phyloP scores from a whole-genome alignment of 257 asterid genomes.

The Forsythia viridissima region DNA sequence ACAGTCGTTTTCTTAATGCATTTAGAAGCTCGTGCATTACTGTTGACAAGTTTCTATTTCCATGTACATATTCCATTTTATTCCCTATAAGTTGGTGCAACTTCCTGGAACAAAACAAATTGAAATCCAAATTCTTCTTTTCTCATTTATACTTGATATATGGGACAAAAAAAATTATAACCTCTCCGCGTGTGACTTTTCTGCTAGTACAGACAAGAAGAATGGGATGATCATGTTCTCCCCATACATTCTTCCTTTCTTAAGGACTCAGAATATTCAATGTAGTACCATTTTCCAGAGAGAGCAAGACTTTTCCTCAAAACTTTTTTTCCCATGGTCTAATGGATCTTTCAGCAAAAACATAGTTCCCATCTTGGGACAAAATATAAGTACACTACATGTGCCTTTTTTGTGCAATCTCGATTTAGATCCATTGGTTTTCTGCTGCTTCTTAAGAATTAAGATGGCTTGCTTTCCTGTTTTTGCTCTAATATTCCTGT shows the following conservation, averaged over 20 bases:
- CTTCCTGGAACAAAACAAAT: not conserved
- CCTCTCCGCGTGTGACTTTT: not conserved
- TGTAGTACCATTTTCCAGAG: not conserved
- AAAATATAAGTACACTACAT: not conserved
- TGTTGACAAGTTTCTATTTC: not conserved
- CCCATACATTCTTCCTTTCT: not conserved
- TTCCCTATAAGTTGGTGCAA: not conserved
- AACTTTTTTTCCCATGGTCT: too few species aligned
- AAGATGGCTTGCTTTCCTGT: not conserved
- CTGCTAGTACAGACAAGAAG: not conserved
- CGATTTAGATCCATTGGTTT: not conserved
- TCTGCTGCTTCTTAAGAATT: not conserved
- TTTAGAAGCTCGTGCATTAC: not conserved
- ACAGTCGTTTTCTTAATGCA: not conserved
- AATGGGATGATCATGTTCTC: not conserved
- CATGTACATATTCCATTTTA: not conserved
- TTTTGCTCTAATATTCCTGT: not conserved
- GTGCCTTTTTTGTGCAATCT: not conserved
- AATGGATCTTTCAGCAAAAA: not conserved
- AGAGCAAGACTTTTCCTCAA: not conserved
- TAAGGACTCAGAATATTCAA: not conserved
- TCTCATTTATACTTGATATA: not conserved
- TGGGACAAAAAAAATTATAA: not conserved
- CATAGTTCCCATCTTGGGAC: not conserved
- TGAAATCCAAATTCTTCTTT: not conserved